Percentiles rank a stretch among this genome's conserved stretches.
phyloP scores from a whole-genome alignment of 768 basidiomycete species.

The Termitomyces heimii region DNA sequence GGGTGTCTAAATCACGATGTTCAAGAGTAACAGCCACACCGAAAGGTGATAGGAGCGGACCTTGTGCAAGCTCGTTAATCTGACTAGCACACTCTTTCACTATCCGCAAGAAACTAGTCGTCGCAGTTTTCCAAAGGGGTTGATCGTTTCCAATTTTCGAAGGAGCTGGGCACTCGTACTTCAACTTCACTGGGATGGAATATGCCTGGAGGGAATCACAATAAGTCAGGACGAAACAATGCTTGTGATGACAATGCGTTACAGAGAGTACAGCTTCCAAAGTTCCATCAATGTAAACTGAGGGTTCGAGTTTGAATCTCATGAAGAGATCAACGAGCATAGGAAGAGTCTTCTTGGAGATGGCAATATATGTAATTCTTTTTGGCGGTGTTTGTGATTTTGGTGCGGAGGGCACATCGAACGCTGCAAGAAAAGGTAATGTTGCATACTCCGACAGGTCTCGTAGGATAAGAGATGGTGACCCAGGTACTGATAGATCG shows the following conservation, averaged over 20 bases:
- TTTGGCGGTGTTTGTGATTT: conserved; percentile 43
- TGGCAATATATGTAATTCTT: conserved; percentile 81
- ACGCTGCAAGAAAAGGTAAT: conserved; percentile 81
- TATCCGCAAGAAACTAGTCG: conserved; percentile 65
- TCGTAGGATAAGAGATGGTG: conserved; percentile 68
- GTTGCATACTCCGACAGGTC: conserved; percentile 85
- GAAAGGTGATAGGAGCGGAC: conserved; percentile 24
- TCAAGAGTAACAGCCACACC: not conserved
- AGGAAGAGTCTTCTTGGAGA: conserved; percentile 89
- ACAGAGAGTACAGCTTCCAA: conserved; percentile 80
- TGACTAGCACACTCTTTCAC: conserved; percentile 60
- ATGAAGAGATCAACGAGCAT: conserved; percentile 73
- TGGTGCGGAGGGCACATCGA: conserved; percentile 44
- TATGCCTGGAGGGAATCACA: conserved; percentile 52
- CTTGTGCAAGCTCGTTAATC: conserved; percentile 42
- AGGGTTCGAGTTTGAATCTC: conserved; percentile 49
- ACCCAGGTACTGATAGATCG: conserved; percentile 54
- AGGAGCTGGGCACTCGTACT: conserved; percentile 89
- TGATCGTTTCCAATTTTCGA: conserved; percentile 83
- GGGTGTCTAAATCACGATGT: conserved; percentile 35
- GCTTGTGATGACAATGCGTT: conserved; percentile 16
- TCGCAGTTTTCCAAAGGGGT: conserved; percentile 96
- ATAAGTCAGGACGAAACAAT: not conserved
- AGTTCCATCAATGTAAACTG: conserved; percentile 77
- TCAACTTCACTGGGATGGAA: conserved; percentile 86